A percentile compares a stretch with the other conserved stretches of the same genome.
These are phyloP conservation scores for Catunica adiposa DNA, from an alignment of 2,329 filamentous ascomycete genomes.

Conservation along the genomic window DNA sequence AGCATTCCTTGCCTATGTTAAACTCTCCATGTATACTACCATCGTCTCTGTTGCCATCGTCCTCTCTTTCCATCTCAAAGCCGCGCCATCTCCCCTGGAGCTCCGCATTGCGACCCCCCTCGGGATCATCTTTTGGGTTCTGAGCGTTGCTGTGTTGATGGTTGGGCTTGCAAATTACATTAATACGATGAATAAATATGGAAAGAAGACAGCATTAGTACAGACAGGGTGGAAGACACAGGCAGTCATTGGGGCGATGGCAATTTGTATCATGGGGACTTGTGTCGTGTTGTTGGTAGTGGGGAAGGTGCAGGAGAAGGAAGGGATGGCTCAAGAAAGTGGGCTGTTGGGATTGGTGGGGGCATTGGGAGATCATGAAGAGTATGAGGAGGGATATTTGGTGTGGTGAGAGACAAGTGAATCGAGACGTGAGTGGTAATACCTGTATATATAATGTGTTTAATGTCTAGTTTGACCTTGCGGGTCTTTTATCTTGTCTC, in stretches of 20 bases:
- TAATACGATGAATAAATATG: conserved; percentile 63
- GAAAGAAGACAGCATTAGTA: conserved; percentile 61
- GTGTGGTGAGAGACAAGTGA: neutral
- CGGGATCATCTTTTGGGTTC: conserved; percentile 72
- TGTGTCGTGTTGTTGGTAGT: conserved; percentile 46
- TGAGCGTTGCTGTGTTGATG: conserved; percentile 59
- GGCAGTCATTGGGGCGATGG: conserved; percentile 44
- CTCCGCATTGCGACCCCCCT: conserved; percentile 64
- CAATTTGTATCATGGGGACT: conserved; percentile 46
- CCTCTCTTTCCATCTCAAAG: conserved; percentile 79
- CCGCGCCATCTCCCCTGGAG: conserved; percentile 53
- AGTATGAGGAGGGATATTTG: neutral
- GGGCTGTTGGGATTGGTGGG: conserved; percentile 5
- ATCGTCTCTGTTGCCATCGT: conserved; percentile 82
- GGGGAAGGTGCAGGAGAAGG: conserved; percentile 21
- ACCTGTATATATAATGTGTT: neutral
- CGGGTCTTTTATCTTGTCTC: too few species aligned
- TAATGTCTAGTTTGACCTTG: too few species aligned
- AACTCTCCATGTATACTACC: conserved; percentile 78
- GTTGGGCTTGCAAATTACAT: conserved; percentile 80
- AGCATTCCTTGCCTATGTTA: conserved; percentile 80
- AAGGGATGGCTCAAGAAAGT: neutral
- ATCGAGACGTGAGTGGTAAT: neutral
- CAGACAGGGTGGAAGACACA: conserved; percentile 93
- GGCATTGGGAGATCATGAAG: neutral